Base-by-base conservation (phyloP, 2,329 filamentous ascomycete genomes). In the Colletotrichum sidae region DNA sequence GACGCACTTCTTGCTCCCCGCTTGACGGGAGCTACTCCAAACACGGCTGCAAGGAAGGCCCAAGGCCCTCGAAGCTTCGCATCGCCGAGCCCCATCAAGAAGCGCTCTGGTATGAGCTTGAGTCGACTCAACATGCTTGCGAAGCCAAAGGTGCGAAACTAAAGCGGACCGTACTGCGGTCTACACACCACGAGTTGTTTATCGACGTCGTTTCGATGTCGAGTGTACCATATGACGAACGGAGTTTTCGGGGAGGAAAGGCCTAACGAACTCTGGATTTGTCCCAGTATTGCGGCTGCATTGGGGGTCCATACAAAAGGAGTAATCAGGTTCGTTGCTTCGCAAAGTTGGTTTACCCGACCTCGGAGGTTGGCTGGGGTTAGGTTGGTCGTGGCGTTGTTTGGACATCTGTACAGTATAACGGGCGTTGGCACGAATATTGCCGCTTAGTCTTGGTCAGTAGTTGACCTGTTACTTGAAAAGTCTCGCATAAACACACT, bases 41-140 rank as follows among this genome's bases (percentile, higher is more conserved):
- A 67, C 6, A 69, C 71, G 11, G 74, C 72, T 54, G 73, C 68
- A 35, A 79, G 77, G 72, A 83, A 80, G 71, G 71, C 75, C 47
- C 72, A 68, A 42, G 68, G 73, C 37, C 74, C 69, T 33, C 73
- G 69, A 15, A 67, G 67, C 5, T 57, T 68, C 4, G 63, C 73
- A 59, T 72, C 71, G 1, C 69, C 70, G 3, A 86, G 80, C 58
- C 81, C 86, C 4, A 76, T 76, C 55, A 88, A 86, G 80, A 88
- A 86, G 78, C 81, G 76, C 65, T 70, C 72, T 6, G 79, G 83
- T 33, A 74, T 90, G 61, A 89, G 82, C 68, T 73, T 89, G 65
- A 88, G 85, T 72, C 81, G 88, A 65, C 79, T 90, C 60, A 86
- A 88, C 71, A 86, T 87, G 84, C 82, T 90, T 33, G 83, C 88